Conservation (phyloP, 768 basidiomycete genomes). For the Hygrocybe coccinea region DNA sequence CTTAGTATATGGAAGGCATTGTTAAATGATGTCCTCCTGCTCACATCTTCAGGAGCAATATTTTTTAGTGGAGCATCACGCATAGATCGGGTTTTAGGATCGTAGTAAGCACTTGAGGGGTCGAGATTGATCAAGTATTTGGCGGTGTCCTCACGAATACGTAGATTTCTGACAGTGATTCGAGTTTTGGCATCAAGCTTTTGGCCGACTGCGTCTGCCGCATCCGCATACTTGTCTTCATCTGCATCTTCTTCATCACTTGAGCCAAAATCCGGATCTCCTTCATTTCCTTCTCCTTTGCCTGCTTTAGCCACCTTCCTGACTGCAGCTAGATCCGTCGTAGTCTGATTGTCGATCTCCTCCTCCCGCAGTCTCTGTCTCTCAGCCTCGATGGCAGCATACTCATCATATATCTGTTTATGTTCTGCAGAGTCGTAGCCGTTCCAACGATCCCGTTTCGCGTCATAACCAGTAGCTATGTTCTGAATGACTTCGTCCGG, state of each 20-base stretch:
- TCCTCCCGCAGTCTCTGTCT: slow-evolving; percentile 90
- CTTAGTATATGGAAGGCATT: slow-evolving; percentile 3
- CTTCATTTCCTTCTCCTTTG: slow-evolving; percentile 62
- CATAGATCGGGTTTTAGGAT: slow-evolving; percentile 99
- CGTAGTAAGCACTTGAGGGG: slow-evolving; percentile 94
- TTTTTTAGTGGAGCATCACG: slow-evolving; percentile 86
- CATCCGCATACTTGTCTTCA: slow-evolving; percentile 97
- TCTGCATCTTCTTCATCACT: slow-evolving; percentile 95
- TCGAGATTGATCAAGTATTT: slow-evolving; percentile 98
- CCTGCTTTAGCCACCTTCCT: slow-evolving; percentile 93
- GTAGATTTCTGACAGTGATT: slow-evolving; percentile 95
- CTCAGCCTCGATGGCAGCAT: slow-evolving; percentile 86
- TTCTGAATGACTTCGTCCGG: slow-evolving; percentile 89
- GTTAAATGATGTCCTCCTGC: slow-evolving; percentile 23
- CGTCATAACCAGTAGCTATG: slow-evolving; percentile 73
- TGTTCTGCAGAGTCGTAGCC: slow-evolving; percentile 92
- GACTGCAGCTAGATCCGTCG: slow-evolving; percentile 84
- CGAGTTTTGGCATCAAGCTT: slow-evolving; percentile 97
- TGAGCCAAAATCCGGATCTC: slow-evolving; percentile 91
- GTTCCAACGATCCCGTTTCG: slow-evolving; percentile 97
- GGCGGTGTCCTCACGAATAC: slow-evolving; percentile 98
- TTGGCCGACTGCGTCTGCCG: slow-evolving; percentile 96
- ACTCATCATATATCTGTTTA: slow-evolving; percentile 85
- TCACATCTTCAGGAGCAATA: slow-evolving; percentile 80
- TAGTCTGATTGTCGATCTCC: slow-evolving; percentile 96